Conservation (phyloP, 1,284 basidiomycete species). For the Rhodotorula sp. region DNA sequence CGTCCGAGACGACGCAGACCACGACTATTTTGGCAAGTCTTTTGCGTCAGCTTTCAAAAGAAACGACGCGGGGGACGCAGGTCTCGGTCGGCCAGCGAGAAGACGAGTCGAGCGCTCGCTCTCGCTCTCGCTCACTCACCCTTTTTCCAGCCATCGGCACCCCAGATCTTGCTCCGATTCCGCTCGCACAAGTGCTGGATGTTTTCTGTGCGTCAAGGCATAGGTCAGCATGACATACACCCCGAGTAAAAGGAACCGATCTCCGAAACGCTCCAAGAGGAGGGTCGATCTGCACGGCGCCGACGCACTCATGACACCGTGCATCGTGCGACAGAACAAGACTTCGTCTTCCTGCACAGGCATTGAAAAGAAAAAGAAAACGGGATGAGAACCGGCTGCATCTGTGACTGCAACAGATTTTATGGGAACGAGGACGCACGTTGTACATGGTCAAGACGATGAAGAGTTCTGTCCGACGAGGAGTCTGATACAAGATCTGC, state of each 20-base stretch:
- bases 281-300: not conserved
- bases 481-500: constrained; percentile 83
- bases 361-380: too few species aligned
- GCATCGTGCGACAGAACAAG: constrained; percentile 80
- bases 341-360: constrained; percentile 55
- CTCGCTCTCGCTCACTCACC: constrained; percentile 14
- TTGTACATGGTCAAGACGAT: constrained; percentile 76
- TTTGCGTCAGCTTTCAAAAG: not conserved
- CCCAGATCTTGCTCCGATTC: constrained; percentile 86
- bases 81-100: too few species aligned
- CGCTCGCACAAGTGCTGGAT: constrained; percentile 76
- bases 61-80: not conserved
- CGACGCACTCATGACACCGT: constrained; percentile 69
- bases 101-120: not conserved
- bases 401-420: too few species aligned
- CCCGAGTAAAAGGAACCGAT: not conserved
- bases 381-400: too few species aligned
- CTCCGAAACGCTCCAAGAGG: not conserved
- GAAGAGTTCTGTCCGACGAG: constrained; percentile 75
- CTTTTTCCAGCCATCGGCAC: constrained; percentile 95
- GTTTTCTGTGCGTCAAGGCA: constrained; percentile 30
- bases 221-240: not conserved
- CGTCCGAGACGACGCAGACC: constrained; percentile 82
- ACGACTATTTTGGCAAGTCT: constrained; percentile 55
- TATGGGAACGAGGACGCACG: constrained; percentile 35